Conservation (phyloP, 2,329 filamentous ascomycete species). For the Chrysoporthe puriensis region DNA sequence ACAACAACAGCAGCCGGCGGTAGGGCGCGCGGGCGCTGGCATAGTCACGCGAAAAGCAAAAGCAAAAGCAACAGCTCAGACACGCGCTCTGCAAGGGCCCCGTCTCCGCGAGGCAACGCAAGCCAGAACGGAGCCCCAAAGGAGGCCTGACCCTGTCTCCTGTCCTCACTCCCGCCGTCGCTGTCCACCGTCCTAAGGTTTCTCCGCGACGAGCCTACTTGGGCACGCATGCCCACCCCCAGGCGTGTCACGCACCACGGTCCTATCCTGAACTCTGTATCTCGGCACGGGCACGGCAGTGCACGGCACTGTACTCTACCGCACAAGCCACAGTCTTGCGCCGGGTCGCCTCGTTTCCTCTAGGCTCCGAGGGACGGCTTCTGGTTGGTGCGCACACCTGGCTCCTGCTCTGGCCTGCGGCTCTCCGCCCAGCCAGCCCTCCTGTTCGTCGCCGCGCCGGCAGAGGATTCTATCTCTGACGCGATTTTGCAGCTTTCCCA, state of each 20-base stretch:
- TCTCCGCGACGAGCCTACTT: neutral
- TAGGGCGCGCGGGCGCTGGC: conserved; percentile 1
- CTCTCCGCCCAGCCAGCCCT: conserved; percentile 10
- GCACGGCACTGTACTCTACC: neutral
- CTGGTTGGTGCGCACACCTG: conserved; percentile 27
- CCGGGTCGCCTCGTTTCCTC: neutral
- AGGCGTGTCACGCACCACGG: conserved; percentile 19
- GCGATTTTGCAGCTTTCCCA: conserved; percentile 43
- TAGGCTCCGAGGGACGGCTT: conserved; percentile 2
- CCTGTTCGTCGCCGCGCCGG: conserved; percentile 24
- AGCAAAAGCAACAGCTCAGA: conserved; percentile 34
- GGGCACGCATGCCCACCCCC: neutral
- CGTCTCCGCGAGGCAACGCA: conserved; percentile 16
- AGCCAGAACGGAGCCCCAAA: neutral
- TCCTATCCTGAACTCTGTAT: neutral
- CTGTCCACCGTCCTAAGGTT: neutral
- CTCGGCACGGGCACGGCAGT: neutral
- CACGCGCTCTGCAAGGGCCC: conserved; percentile 24
- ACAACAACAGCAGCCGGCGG: conserved; percentile 1
- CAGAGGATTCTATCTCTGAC: conserved; percentile 40
- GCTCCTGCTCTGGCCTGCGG: conserved; percentile 3
- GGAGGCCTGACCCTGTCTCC: conserved; percentile 17
- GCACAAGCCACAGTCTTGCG: neutral
- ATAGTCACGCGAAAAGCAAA: conserved; percentile 22
- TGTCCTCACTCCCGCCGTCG: conserved; percentile 6